Percentiles rank a stretch among this genome's conserved stretches.
Conservation (phyloP, 2,329 filamentous ascomycete species). For the Hortaea werneckii region DNA sequence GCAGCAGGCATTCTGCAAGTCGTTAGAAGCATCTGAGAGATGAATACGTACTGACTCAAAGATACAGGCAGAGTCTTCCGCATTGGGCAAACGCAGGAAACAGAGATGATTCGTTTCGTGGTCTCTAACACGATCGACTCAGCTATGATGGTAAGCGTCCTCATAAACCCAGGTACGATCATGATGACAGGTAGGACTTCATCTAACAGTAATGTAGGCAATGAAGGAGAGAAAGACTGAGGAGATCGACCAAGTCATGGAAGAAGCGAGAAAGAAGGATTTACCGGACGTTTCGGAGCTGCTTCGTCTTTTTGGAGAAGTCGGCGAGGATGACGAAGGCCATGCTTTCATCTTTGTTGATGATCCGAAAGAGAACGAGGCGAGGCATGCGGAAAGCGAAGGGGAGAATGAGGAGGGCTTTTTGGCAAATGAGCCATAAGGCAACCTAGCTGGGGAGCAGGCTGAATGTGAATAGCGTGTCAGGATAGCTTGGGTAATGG, state of each 20-base stretch:
- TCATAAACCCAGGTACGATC: neutral
- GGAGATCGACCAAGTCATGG: conserved; percentile 34
- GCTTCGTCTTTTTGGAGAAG: conserved; percentile 37
- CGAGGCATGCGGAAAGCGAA: conserved; percentile 1
- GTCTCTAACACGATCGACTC: conserved; percentile 49
- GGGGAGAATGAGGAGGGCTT: conserved; percentile 2
- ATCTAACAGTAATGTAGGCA: neutral
- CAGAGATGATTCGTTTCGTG: conserved; percentile 49
- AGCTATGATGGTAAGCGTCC: conserved; percentile 33
- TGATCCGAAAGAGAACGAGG: conserved; percentile 15
- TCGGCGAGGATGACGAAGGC: conserved; percentile 30
- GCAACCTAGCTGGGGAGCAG: neutral
- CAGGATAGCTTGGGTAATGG: no score
- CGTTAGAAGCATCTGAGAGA: no score
- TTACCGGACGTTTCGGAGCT: conserved; percentile 30
- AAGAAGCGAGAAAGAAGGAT: conserved; percentile 29
- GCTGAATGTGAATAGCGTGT: no score
- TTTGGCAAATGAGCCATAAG: conserved; percentile 1
- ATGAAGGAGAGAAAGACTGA: conserved; percentile 44
- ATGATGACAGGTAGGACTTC: neutral
- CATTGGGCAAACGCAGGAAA: conserved; percentile 53
- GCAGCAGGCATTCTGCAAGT: conserved; percentile 35
- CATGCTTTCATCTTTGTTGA: conserved; percentile 33
- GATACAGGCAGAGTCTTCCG: conserved; percentile 44
- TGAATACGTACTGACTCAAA: no score